These are phyloP conservation scores for Cerioporus squamosus DNA, from an alignment of 1,284 basidiomycete species.

Conservation along the genomic window DNA sequence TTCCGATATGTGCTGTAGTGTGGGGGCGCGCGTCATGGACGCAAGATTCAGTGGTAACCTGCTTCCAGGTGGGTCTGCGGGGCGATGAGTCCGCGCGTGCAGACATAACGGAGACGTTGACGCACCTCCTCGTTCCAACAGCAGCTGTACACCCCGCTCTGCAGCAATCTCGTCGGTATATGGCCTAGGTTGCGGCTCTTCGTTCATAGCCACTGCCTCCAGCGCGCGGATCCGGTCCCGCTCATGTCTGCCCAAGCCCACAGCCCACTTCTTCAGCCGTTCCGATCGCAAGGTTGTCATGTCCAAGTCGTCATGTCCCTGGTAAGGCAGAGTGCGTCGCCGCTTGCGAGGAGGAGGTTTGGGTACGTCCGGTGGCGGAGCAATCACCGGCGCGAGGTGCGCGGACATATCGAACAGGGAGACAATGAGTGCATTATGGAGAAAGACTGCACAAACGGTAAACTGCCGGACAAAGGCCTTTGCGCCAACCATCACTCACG, in stretches of 20 bases:
- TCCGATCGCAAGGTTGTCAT: constrained; percentile 57
- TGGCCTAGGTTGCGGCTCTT: constrained; percentile 41
- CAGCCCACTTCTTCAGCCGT: constrained; percentile 75
- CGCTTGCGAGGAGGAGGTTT: constrained; percentile 75
- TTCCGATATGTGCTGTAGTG: constrained; percentile 77
- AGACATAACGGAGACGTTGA: background rate
- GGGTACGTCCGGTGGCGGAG: constrained; percentile 60
- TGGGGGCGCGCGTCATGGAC: constrained; percentile 69
- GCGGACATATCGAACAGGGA: constrained; percentile 80
- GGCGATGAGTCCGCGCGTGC: background rate
- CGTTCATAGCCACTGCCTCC: constrained; percentile 37
- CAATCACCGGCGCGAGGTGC: constrained; percentile 59
- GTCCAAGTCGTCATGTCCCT: constrained; percentile 60
- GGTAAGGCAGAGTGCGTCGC: constrained; percentile 70
- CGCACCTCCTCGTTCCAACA: constrained; percentile 68
- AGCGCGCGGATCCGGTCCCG: constrained; percentile 69
- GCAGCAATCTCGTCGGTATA: constrained; percentile 68
- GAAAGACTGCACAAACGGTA: constrained; percentile 53
- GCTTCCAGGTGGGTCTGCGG: constrained; percentile 69
- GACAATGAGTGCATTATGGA: constrained; percentile 82
- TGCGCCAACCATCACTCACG: constrained; percentile 40
- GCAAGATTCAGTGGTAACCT: constrained; percentile 71
- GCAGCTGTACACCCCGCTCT: constrained; percentile 68
- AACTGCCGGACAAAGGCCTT: background rate
- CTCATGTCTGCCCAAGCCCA: constrained; percentile 73